Conservation (phyloP, 192 early-diverging fungal genomes). For the Lobosporangium transversale region DNA sequence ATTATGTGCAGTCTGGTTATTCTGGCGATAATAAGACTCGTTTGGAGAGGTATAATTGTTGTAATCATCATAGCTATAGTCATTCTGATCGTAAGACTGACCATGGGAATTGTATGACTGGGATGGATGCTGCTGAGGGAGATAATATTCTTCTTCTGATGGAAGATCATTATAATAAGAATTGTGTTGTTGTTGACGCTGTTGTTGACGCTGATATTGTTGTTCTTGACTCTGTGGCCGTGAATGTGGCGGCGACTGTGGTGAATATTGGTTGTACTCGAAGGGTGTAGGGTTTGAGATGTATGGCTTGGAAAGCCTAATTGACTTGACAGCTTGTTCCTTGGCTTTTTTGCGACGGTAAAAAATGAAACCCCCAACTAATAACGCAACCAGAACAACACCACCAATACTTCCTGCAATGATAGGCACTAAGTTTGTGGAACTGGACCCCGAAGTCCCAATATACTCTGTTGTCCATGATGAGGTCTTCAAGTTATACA, state of each 20-base stretch:
- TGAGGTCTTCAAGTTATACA: constrained; percentile 28
- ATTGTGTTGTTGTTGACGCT: too few species aligned
- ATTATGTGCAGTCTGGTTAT: too few species aligned
- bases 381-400: not conserved
- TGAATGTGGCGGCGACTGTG: too few species aligned
- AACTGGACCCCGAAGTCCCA: not conserved
- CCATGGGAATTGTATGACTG: not conserved
- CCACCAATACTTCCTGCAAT: constrained; percentile 9
- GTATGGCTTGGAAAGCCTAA: too few species aligned
- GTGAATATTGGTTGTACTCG: too few species aligned
- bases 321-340: not conserved
- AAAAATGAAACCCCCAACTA: not conserved
- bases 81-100: too few species aligned
- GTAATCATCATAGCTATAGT: too few species aligned
- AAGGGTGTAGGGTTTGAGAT: too few species aligned
- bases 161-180: not conserved
- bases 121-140: not conserved
- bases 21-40: too few species aligned
- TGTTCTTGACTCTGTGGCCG: too few species aligned
- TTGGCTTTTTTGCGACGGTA: not conserved
- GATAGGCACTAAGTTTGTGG: not conserved
- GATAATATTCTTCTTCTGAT: not conserved
- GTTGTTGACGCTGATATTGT: not conserved
- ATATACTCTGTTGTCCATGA: constrained; percentile 3
- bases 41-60: too few species aligned